Percentiles rank a stretch among this genome's conserved stretches.
phyloP scores from a whole-genome alignment of 2,329 filamentous ascomycete genomes.

The Aspergillus tanneri region DNA sequence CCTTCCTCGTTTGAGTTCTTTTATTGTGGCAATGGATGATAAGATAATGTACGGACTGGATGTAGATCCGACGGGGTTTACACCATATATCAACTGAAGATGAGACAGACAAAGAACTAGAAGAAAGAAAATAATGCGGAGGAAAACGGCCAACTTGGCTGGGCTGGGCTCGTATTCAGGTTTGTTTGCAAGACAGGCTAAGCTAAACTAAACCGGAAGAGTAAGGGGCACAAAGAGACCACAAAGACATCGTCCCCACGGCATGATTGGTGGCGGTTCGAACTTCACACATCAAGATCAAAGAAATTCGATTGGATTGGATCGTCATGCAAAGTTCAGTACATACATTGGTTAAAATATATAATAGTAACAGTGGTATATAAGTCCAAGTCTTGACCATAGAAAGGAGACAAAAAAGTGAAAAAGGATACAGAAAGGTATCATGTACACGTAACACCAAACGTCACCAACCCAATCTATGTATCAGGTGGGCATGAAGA shows the following conservation, averaged over 20 bases:
- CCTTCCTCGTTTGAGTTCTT: not conserved
- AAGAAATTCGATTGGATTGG: not conserved
- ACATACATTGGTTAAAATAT: slow-evolving; percentile 3
- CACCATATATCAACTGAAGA: not conserved
- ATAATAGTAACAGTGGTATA: slow-evolving; percentile 2
- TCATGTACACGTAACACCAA: slow-evolving; percentile 37
- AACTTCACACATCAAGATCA: not conserved
- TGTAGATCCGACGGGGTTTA: not conserved
- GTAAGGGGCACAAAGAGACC: not conserved
- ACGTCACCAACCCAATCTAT: slow-evolving; percentile 28
- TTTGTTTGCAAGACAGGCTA: not conserved
- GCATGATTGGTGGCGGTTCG: not conserved
- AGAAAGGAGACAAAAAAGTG: not conserved
- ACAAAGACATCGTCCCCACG: not conserved
- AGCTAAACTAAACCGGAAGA: not conserved
- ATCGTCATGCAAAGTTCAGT: slow-evolving; percentile 8
- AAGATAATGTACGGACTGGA: too few species aligned
- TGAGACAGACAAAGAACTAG: not conserved
- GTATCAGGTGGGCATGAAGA: slow-evolving; percentile 18
- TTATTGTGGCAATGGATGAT: too few species aligned
- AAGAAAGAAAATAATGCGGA: not conserved
- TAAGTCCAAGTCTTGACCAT: slow-evolving; percentile 8
- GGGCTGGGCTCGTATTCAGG: not conserved
- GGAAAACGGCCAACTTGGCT: not conserved
- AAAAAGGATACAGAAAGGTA: slow-evolving; percentile 30